A percentile compares a stretch with the other conserved stretches of the same genome.
Conservation (phyloP, 768 basidiomycete species). For the Saitozyma sp. region DNA sequence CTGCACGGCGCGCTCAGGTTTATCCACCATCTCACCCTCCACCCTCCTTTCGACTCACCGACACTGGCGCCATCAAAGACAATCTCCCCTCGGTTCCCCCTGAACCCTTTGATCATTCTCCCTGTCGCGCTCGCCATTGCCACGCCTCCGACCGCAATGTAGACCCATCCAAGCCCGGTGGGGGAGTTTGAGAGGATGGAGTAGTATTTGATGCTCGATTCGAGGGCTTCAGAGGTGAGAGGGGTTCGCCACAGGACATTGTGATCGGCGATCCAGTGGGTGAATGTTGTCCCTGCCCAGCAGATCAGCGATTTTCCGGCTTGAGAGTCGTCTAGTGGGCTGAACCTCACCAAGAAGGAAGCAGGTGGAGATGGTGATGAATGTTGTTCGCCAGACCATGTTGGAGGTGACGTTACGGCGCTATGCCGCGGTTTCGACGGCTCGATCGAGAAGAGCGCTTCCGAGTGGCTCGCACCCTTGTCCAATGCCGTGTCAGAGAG, state of each 20-base stretch:
- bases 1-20: constrained; percentile 11
- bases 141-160: constrained; percentile 32
- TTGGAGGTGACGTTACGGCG: background rate
- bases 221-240: constrained; percentile 43
- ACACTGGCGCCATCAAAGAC: constrained; percentile 52
- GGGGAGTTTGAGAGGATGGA: constrained; percentile 40
- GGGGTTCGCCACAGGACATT: constrained; percentile 51
- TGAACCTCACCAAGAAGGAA: constrained; percentile 43
- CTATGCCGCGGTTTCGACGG: too few species aligned
- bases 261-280: constrained; percentile 53
- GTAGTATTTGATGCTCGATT: constrained; percentile 49
- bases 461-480: too few species aligned
- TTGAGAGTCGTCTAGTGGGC: background rate
- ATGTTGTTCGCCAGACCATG: constrained; percentile 48
- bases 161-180: constrained; percentile 36
- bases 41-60: constrained; percentile 30
- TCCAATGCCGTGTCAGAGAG: too few species aligned
- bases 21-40: background rate
- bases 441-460: too few species aligned
- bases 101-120: constrained; percentile 38
- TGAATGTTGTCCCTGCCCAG: constrained; percentile 46
- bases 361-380: constrained; percentile 45
- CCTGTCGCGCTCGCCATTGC: constrained; percentile 39
- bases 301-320: background rate
- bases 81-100: constrained; percentile 45